A percentile compares a stretch with the other conserved stretches of the same genome.
Evolutionary conservation across 1,139 yeast genomes (phyloP).

Genomic region (Taphrina pruni): DNA sequence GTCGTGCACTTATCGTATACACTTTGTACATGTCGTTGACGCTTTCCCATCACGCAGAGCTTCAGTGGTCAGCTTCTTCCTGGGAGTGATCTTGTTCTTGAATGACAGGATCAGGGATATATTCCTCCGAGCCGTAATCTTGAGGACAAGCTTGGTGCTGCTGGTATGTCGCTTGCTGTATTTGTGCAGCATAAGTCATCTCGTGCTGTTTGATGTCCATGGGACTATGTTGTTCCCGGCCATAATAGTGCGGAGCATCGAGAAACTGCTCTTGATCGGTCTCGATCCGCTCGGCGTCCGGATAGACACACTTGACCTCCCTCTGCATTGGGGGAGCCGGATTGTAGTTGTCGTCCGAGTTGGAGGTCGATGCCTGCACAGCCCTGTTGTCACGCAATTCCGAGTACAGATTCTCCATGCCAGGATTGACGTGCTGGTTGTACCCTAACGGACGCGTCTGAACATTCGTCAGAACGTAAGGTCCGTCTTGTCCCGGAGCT

Average conservation of each 20-base stretch:
- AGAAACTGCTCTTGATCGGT: not conserved
- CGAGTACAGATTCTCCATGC: not conserved
- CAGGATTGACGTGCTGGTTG: not conserved
- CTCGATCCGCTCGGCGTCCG: not conserved
- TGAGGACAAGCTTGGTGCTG: not conserved
- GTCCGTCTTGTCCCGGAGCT: not conserved
- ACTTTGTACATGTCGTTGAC: conserved; percentile 8
- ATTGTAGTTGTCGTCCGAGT: conserved; percentile 2
- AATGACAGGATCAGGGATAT: not conserved
- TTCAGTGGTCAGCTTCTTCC: not conserved
- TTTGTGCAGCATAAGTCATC: not conserved
- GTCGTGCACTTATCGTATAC: conserved; percentile 2
- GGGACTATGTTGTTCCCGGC: not conserved
- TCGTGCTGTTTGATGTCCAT: conserved; percentile 2
- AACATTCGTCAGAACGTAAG: not conserved
- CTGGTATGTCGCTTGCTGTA: conserved; percentile 6
- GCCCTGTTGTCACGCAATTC: not conserved
- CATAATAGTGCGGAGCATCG: conserved; percentile 2
- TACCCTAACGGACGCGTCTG: not conserved
- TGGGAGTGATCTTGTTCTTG: not conserved
- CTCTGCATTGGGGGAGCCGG: conserved; percentile 20
- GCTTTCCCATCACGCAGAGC: not conserved
- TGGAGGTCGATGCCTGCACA: not conserved
- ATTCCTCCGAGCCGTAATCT: not conserved
- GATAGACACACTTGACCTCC: conserved; percentile 3